Base-by-base conservation (phyloP, 2,329 filamentous ascomycete species). In the Sporothrix variecibatus region DNA sequence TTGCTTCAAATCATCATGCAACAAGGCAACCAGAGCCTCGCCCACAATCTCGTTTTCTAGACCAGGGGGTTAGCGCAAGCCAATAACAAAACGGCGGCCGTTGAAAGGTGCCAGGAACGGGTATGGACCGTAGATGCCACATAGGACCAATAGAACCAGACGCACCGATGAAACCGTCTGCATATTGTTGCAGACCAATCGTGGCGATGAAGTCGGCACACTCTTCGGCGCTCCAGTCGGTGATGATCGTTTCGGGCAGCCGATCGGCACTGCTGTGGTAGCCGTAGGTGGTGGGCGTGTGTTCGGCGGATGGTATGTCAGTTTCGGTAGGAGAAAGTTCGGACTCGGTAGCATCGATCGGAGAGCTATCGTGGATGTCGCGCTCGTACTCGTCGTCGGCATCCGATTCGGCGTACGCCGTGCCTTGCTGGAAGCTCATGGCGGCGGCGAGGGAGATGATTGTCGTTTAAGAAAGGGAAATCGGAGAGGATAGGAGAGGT, bases 11-110 rank as follows among this genome's bases (percentile, higher is more conserved):
- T 98, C 95, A 74, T 97, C 93, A 81, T 98, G 96, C 76, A 93
- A 92, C 76, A 99, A 85, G 56, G 94, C 94, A 74, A 97, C 90
- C 76, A 99, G 86, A 71, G 94, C 95, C 81, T 98, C 94, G 77
- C 96, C 96, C 51, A 95, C 92, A 78, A 99, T 97, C 77, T 94
- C 94, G 81, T 99, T 97, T 80, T 98, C 96, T 96, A 43, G 31
- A 34, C 49, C 56, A 34, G 31, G 60, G 38, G 62, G 56, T 74
- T 71, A 43, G 76, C 78, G 38, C 38, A 67, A 11, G n/a, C 62
- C 40, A 46, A 46, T 28, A 67, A n/a, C 28, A 67, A n/a, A 67
- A 67, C 62, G 23, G 38, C 38, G 62, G 38, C 38, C 38, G 38
- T 20, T 38, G 38, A 26, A 23, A 28, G n/a, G 23, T 26, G 62